Conservation (phyloP, 163 green algal genomes). For the Scenedesmus sp. region DNA sequence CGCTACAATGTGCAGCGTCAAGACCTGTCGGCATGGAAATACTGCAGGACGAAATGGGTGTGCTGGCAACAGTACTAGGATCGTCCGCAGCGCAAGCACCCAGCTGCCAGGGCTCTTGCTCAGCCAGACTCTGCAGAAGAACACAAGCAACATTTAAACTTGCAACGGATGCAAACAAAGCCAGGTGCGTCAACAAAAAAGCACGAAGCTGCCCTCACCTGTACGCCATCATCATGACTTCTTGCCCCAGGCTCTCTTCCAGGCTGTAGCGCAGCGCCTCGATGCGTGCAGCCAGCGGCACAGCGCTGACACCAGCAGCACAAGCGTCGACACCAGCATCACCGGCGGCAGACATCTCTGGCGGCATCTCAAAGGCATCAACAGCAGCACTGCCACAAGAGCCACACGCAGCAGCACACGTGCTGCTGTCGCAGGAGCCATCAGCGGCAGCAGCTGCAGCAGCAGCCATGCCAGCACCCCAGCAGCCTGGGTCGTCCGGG, state of each 20-base stretch:
- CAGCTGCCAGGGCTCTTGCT: background rate
- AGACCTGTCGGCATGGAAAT: too few relatives aligned
- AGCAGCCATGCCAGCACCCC: background rate
- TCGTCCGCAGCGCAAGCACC: too few relatives aligned
- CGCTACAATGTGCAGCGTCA: too few relatives aligned
- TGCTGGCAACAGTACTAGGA: background rate
- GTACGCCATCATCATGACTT: slow-evolving; percentile 15
- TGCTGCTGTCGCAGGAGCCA: background rate
- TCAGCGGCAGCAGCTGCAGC: background rate
- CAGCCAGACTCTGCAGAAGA: background rate
- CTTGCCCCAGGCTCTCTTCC: slow-evolving; percentile 7
- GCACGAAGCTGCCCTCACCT: background rate
- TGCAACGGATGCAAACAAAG: background rate
- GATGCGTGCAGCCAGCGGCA: background rate
- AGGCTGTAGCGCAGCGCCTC: slow-evolving; percentile 6
- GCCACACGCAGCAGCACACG: background rate
- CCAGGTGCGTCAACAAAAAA: background rate
- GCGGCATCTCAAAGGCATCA: slow-evolving; percentile 18
- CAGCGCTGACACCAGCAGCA: background rate
- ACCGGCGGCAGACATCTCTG: slow-evolving; percentile 1
- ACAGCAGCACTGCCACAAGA: background rate
- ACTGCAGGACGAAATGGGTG: too few relatives aligned
- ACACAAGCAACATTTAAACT: background rate
- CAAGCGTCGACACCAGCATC: background rate
- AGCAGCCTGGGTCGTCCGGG: background rate